phyloP scores from a whole-genome alignment of 139 green algal species.

The Medakamo hakoo region DNA sequence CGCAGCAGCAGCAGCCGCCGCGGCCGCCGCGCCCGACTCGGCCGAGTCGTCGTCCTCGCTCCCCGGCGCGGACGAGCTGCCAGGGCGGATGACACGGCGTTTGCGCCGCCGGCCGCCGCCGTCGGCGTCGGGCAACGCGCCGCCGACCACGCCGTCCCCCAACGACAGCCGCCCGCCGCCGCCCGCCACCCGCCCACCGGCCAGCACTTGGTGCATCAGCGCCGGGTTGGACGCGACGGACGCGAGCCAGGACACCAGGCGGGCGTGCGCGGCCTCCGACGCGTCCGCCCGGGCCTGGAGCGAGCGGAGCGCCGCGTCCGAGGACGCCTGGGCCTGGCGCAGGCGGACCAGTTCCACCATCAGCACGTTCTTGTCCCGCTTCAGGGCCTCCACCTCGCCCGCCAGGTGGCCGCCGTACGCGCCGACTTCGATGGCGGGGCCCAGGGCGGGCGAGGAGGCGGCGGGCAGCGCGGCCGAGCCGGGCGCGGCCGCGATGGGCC shows the following conservation, averaged over 20 bases:
- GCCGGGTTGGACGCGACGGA: not conserved
- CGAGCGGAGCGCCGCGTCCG: not conserved
- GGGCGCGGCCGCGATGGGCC: no score
- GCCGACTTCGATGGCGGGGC: conserved; percentile 41
- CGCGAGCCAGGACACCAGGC: not conserved
- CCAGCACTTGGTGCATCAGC: not conserved
- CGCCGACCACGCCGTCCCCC: not conserved
- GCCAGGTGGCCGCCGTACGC: conserved; percentile 52
- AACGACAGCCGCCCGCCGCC: not conserved
- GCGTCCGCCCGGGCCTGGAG: not conserved
- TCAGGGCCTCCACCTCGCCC: conserved; percentile 66
- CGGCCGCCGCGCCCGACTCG: not conserved
- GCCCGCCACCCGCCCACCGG: not conserved
- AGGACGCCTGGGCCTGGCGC: conserved; percentile 44
- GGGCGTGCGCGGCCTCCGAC: not conserved
- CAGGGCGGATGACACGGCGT: no score
- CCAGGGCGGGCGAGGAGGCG: not conserved
- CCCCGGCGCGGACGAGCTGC: not conserved
- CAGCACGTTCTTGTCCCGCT: conserved; percentile 74
- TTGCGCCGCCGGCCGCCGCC: no score
- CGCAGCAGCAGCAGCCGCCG: no score
- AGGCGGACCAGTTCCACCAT: conserved; percentile 75
- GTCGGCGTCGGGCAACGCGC: not conserved
- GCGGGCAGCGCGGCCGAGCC: no score
- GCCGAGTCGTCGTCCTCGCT: not conserved